phyloP scores from a whole-genome alignment of 2,329 filamentous ascomycete species.

The Cladorrhinum sp. region DNA sequence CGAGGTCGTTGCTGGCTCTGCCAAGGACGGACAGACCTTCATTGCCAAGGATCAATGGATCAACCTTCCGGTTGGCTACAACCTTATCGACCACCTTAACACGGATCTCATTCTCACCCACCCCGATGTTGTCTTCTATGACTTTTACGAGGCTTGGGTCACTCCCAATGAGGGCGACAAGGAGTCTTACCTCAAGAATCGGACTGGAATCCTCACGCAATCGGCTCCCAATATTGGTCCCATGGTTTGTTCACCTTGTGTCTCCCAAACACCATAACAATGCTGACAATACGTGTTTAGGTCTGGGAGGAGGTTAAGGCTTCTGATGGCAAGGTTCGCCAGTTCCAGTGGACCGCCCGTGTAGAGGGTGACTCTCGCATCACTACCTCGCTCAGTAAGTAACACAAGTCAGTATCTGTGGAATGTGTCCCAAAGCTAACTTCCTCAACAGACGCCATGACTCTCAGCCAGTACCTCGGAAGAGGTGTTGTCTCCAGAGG shows the following conservation, averaged over 20 bases:
- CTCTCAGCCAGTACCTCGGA: slow-evolving; percentile 61
- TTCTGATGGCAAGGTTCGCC: slow-evolving; percentile 57
- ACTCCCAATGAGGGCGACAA: slow-evolving; percentile 44
- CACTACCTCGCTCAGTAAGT: slow-evolving; percentile 28
- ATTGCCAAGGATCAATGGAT: slow-evolving; percentile 53
- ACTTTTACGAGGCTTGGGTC: slow-evolving; percentile 62
- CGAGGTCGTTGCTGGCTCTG: slow-evolving; percentile 46
- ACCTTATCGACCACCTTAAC: slow-evolving; percentile 55
- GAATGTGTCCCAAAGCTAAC: slow-evolving; percentile 12
- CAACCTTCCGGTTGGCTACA: slow-evolving; percentile 56
- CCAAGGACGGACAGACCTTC: slow-evolving; percentile 49
- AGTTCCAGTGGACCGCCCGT: slow-evolving; percentile 59
- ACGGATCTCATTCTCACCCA: slow-evolving; percentile 47
- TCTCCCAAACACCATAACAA: not conserved
- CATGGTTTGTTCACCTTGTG: slow-evolving; percentile 33
- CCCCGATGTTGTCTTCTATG: slow-evolving; percentile 54
- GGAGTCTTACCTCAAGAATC: slow-evolving; percentile 43
- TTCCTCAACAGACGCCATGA: slow-evolving; percentile 43
- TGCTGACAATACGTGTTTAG: slow-evolving; percentile 23
- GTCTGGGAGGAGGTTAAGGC: slow-evolving; percentile 56
- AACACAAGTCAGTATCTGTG: not conserved
- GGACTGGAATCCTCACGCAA: slow-evolving; percentile 60
- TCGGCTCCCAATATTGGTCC: slow-evolving; percentile 66
- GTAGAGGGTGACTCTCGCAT: slow-evolving; percentile 31
- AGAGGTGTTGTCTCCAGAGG: slow-evolving; percentile 62